phyloP scores from a whole-genome alignment of 257 asterid genomes.

The Rauvolfia tetraphylla region DNA sequence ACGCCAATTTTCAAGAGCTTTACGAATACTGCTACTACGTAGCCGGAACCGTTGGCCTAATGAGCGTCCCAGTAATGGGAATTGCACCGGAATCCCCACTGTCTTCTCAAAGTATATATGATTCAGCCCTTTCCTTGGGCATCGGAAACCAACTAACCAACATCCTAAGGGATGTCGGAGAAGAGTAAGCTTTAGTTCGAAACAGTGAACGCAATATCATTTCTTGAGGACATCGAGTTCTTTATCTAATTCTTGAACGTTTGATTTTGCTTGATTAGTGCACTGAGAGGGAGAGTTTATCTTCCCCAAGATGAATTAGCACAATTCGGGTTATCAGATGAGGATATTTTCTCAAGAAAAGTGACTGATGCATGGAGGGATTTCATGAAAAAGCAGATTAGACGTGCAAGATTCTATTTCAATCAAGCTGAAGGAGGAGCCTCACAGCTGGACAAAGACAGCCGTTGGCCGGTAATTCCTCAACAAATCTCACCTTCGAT shows the following conservation, averaged over 20 bases:
- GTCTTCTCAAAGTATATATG: slow-evolving; percentile 51
- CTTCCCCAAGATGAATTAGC: slow-evolving; percentile 83
- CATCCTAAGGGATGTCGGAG: slow-evolving; percentile 83
- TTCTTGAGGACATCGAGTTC: background rate
- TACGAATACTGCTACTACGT: slow-evolving; percentile 72
- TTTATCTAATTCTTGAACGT: background rate
- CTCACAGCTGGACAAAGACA: slow-evolving; percentile 66
- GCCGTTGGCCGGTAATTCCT: slow-evolving; percentile 81
- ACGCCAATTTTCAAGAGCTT: slow-evolving; percentile 59
- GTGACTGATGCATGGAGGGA: slow-evolving; percentile 64
- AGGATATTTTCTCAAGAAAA: slow-evolving; percentile 62
- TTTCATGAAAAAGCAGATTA: slow-evolving; percentile 74
- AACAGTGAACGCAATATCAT: background rate
- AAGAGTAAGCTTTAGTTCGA: slow-evolving; percentile 48
- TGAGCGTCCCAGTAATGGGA: slow-evolving; percentile 89
- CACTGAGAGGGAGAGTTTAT: slow-evolving; percentile 73
- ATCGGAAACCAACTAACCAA: slow-evolving; percentile 78
- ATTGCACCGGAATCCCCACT: slow-evolving; percentile 63
- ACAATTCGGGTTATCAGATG: slow-evolving; percentile 49
- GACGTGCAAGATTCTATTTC: slow-evolving; percentile 70
- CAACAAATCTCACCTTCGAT: background rate
- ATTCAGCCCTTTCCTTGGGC: slow-evolving; percentile 58
- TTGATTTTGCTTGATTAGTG: slow-evolving; percentile 31
- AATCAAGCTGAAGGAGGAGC: slow-evolving; percentile 74
- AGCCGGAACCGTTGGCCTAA: slow-evolving; percentile 81